Evolutionary conservation across 176 grass and related monocot species (phyloP).

Genomic region (Dendrocalamus sinicus): DNA sequence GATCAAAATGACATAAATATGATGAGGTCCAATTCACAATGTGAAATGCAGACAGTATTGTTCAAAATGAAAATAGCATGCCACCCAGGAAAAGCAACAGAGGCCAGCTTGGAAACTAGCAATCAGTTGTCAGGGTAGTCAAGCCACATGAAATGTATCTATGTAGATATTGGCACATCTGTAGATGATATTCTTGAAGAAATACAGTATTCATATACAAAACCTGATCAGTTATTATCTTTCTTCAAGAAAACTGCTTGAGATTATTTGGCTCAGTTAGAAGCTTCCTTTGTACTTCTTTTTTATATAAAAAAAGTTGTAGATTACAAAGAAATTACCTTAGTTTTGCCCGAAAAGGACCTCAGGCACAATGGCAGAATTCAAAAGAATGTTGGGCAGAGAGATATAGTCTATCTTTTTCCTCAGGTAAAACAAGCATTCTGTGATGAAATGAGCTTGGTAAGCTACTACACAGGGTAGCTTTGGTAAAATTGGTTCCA

Average conservation of each 20-base stretch:
- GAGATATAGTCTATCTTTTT: constrained; percentile 87
- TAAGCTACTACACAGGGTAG: constrained; percentile 88
- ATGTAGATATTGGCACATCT: not conserved
- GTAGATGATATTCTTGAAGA: not conserved
- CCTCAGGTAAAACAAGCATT: constrained; percentile 76
- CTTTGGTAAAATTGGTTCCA: constrained; percentile 81
- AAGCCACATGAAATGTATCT: not conserved
- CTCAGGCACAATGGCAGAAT: constrained; percentile 76
- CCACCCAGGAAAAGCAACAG: not conserved
- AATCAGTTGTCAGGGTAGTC: not conserved
- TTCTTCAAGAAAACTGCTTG: not conserved
- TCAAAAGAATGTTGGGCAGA: constrained; percentile 92
- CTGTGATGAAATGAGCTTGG: constrained; percentile 83
- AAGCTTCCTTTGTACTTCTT: not conserved
- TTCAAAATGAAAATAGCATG: not conserved
- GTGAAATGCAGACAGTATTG: not conserved
- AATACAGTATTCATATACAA: not conserved
- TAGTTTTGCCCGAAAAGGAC: constrained; percentile 67
- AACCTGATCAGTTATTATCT: constrained; percentile 17
- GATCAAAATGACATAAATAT: constrained; percentile 30
- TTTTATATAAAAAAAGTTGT: constrained; percentile 5
- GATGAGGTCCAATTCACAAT: constrained; percentile 25
- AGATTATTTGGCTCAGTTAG: not conserved
- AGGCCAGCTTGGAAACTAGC: not conserved
- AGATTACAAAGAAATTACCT: constrained; percentile 55